phyloP scores from a whole-genome alignment of 129 eudicot genomes.

The Chrysanthemum lavandulifolium region DNA sequence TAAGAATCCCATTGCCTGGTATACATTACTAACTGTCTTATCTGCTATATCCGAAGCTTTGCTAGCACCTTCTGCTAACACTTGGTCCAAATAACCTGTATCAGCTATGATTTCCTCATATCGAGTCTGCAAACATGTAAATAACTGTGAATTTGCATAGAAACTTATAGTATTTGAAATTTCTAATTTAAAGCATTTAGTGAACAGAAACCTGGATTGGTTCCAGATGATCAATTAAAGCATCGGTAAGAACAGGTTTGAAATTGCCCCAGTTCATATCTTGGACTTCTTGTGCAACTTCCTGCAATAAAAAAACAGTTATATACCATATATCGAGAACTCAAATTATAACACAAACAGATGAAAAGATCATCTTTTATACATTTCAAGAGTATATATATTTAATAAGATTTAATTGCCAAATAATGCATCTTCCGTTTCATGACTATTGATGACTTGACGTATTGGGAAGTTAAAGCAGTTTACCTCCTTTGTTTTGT shows the following conservation, averaged over 20 bases:
- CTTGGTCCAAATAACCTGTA: slow-evolving; percentile 55
- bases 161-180: not conserved
- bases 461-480: slow-evolving; percentile 1
- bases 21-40: slow-evolving; percentile 58
- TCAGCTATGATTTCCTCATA: slow-evolving; percentile 79
- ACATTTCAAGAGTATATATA: not conserved
- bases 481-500: slow-evolving; percentile 86
- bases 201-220: slow-evolving; percentile 76
- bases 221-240: slow-evolving; percentile 74
- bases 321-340: not conserved
- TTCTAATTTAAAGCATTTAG: slow-evolving; percentile 6
- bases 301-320: slow-evolving; percentile 40
- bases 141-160: not conserved
- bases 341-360: not conserved
- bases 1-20: slow-evolving; percentile 92
- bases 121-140: slow-evolving; percentile 48
- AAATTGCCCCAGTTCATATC: slow-evolving; percentile 93
- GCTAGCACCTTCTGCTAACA: slow-evolving; percentile 84
- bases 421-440: not conserved
- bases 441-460: not conserved
- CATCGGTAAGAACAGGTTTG: slow-evolving; percentile 70
- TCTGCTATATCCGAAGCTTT: slow-evolving; percentile 85
- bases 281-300: slow-evolving; percentile 79
- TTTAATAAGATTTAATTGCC: not conserved
- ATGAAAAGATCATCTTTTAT: not conserved